Evolutionary conservation across 1,284 basidiomycete species (phyloP), one percentile per base, ranked within the genome.

Genomic region (Cryptococcus sp.): DNA sequence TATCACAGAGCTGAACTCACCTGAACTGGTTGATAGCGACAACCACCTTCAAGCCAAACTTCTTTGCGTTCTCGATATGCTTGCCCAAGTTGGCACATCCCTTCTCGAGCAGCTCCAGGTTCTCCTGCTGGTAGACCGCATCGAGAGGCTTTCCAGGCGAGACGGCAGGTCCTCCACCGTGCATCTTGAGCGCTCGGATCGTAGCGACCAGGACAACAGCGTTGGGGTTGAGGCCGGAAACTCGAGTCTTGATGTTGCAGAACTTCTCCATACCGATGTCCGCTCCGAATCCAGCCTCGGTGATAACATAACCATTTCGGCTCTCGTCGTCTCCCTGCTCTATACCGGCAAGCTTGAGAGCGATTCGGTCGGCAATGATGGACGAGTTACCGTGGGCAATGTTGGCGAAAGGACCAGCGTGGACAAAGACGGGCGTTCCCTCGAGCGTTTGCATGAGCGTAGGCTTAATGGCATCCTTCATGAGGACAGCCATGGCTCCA

Each of bases 201-300:
- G 94, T 98, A 2, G 95, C 95, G 44, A 98, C 94, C 59, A 98
- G 87, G 54, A 98, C 84, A 28, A 87, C 86, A 1, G 92, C 94
- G 72, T 98, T 91, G 16, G 95, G 95, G 49, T 78, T 84, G 57
- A 98, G 81, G 26, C 92, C 94, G 55, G 88, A 93, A 50, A 90
- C 80, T 51, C 95, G 84, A 71, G 94, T 97, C 76, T 98, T 98
- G 80, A 98, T 98, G 77, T 98, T 97, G 80, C 92, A 97, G 80
- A 98, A 98, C 75, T 98, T 93, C 76, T 93, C 89, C 88, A 93
- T 90, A 56, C 92, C 94, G 82, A 98, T 98, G 74, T 98, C 94
- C 22, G 95, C 94, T 56, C 94, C 95, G 73, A 98, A 98, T 22
- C 94, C 94, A 66, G 93, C 94, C 75, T 98, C 94, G 33, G 94